Percentiles rank a stretch among this genome's conserved stretches.
These are phyloP conservation scores for Pythium vanterpoolii DNA, from an alignment of 352 stramenopile species.

Conservation along the genomic window DNA sequence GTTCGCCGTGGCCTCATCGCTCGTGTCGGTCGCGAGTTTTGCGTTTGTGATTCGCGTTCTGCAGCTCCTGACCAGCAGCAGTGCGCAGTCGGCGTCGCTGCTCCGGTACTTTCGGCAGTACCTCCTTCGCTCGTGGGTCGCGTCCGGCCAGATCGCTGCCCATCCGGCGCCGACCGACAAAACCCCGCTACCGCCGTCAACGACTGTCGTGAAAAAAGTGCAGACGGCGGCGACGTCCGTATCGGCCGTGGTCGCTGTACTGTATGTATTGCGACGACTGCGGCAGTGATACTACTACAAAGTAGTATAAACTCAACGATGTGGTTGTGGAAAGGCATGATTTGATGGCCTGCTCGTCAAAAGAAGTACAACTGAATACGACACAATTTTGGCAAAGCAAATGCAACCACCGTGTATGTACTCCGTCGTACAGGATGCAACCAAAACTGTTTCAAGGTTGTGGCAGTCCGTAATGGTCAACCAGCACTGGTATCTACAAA, in stretches of 20 bases:
- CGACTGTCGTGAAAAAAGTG: conserved; percentile 31
- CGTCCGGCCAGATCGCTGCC: conserved; percentile 20
- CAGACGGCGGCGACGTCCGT: conserved; percentile 35
- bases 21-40: conserved; percentile 66
- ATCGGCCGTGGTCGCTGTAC: conserved; percentile 32
- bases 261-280: conserved; percentile 27
- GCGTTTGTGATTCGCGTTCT: conserved; percentile 27
- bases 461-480: no score
- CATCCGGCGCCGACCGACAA: conserved; percentile 4
- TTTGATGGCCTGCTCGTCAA: no score
- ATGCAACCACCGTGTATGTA: no score
- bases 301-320: not conserved
- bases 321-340: not conserved
- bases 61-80: conserved; percentile 21
- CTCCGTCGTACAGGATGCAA: no score
- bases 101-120: conserved; percentile 25
- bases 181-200: not conserved
- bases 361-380: not conserved
- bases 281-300: conserved; percentile 4
- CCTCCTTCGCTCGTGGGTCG: conserved; percentile 18
- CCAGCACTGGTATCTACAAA: no score
- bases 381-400: no score
- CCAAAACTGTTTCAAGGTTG: not conserved
- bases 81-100: conserved; percentile 17
- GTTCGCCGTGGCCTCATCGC: conserved; percentile 49